Conservation (phyloP, 179 eudicot genomes). For the Heliamphora pulchella region DNA sequence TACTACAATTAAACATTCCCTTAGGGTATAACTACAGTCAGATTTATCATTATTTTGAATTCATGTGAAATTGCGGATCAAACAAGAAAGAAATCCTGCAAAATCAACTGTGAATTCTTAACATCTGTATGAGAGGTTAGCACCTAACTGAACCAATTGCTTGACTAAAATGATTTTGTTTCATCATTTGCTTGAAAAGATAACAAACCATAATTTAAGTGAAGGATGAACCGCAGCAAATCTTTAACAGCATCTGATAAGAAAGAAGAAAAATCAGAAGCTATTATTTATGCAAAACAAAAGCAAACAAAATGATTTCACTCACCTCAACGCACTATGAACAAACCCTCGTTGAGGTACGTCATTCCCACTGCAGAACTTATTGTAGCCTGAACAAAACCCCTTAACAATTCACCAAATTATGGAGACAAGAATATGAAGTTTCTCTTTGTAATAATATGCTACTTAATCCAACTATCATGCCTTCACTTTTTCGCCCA, state of each 20-base stretch:
- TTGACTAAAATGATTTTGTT: background rate
- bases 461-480: background rate
- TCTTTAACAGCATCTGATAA: background rate
- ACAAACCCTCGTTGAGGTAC: background rate
- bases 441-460: background rate
- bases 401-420: background rate
- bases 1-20: too few species aligned
- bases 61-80: too few species aligned
- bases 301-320: background rate
- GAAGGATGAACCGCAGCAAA: background rate
- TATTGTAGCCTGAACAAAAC: background rate
- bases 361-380: background rate
- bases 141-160: constrained; percentile 5
- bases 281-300: background rate
- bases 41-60: too few species aligned
- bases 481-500: background rate
- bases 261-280: background rate
- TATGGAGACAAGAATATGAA: background rate
- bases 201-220: background rate
- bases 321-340: background rate
- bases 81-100: constrained; percentile 28
- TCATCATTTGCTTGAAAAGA: background rate
- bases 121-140: background rate
- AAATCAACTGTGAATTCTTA: too few species aligned
- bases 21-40: too few species aligned